phyloP scores from a whole-genome alignment of 1,284 basidiomycete species.

The Ganoderma resinaceum region DNA sequence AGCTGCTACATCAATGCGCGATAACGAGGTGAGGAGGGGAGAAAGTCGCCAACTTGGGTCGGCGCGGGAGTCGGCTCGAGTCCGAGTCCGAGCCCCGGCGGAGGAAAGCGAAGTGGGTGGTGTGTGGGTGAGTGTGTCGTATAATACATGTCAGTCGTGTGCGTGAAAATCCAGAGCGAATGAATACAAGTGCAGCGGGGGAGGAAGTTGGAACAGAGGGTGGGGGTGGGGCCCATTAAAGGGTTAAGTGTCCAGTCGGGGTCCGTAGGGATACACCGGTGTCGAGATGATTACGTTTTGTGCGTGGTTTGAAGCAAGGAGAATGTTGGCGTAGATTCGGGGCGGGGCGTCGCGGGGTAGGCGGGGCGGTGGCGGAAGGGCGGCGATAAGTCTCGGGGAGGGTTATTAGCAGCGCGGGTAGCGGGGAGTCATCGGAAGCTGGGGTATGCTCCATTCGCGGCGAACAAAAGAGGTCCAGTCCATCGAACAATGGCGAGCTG shows the following conservation, averaged over 20 bases:
- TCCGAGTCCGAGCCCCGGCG: not conserved
- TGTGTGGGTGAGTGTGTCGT: not conserved
- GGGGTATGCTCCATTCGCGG: conserved; percentile 10
- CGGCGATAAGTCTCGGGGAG: not conserved
- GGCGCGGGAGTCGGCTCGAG: not conserved
- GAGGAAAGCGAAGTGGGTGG: not conserved
- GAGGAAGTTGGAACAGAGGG: not conserved
- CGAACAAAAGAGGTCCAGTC: conserved; percentile 10
- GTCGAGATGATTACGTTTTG: conserved; percentile 1
- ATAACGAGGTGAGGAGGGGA: not conserved
- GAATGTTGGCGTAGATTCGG: not conserved
- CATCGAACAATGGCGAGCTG: not conserved
- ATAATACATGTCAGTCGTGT: not conserved
- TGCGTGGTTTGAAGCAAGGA: not conserved
- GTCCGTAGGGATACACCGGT: conserved; percentile 3
- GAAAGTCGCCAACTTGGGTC: not conserved
- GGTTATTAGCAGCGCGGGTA: not conserved
- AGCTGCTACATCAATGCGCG: conserved; percentile 1
- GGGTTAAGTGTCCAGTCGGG: not conserved
- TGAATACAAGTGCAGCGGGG: conserved; percentile 1
- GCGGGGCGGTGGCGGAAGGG: not conserved
- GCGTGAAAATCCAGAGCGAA: not conserved
- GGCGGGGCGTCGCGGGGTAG: not conserved
- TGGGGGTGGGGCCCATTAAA: not conserved
- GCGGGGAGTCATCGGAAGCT: conserved; percentile 5